Evolutionary conservation across 352 stramenopile genomes (phyloP), one percentile per base, ranked within the genome.

Genomic region (Pythium phragmiticola): DNA sequence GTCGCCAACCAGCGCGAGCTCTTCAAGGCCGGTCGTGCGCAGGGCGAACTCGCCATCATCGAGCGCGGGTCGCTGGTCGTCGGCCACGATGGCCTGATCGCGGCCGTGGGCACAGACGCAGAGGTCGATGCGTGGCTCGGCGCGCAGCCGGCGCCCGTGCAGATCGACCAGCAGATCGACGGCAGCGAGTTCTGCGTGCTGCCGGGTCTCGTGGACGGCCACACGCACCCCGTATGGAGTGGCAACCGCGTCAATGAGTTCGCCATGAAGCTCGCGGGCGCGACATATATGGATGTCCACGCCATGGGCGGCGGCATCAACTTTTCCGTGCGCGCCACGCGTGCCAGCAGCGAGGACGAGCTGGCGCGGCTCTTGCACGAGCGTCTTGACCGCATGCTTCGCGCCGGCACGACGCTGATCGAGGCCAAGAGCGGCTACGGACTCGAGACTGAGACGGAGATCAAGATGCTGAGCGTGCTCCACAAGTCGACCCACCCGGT

Each of bases 401-500:
- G 78, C 47, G 71, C 74, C 34, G 84, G 86, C 34, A 93, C 86
- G 45, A 95, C 84, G 28, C 70, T 91, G 30, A 82, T 88, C 49
- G 84, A 95, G 52, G 83, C 80, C 64, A 95, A 95, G 75, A 91
- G 80, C 46, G 84, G 86, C 36, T 95, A 95, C 54, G 86, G 86
- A 17, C 73, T 95, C n/a, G 86, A 92, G 50, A 78, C 81, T 1
- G 82, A 87, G 19, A 88, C 84, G 16, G 84, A 95, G 63, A 68
- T 95, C 54, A 95, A 95, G 70, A 90, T 95, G 82, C 78, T 95
- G 34, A 73, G 76, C n/a, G 84, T 95, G 68, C 52, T 95, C 23
- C 82, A 92, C 60, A 80, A 72, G 2, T 75, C 76, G 8, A 78
- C 69, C 13, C 63, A 84, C 57, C 72, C 82, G 1, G 77, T 93